Evolutionary conservation across 257 asterid species (phyloP).

Genomic region (Solanum lignicaule): DNA sequence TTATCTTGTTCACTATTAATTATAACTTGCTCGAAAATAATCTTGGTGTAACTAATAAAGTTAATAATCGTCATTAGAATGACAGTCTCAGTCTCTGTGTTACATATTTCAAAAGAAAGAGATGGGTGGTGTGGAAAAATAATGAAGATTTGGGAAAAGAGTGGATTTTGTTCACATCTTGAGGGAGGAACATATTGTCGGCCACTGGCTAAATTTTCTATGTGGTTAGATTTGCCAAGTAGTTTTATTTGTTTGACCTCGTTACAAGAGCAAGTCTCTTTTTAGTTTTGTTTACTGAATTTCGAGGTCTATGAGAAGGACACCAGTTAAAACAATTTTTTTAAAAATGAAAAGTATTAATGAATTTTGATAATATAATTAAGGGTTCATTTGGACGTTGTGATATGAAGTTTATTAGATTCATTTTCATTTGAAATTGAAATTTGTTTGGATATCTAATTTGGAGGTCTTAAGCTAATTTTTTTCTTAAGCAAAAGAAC

Average conservation of each 20-base stretch:
- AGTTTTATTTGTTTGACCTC: conserved; percentile 23
- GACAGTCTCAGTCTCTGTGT: too few species aligned
- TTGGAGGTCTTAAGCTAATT: too few species aligned
- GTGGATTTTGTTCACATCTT: conserved; percentile 54
- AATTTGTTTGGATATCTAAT: neutral
- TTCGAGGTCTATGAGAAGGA: neutral
- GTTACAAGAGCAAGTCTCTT: conserved; percentile 12
- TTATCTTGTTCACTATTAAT: neutral
- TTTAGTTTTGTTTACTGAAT: neutral
- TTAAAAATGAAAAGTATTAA: neutral
- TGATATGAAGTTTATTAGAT: neutral
- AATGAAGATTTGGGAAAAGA: conserved; percentile 1
- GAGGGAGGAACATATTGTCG: conserved; percentile 38
- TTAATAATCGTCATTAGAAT: too few species aligned
- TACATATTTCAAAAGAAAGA: conserved; percentile 4
- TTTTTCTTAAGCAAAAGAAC: too few species aligned
- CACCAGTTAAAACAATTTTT: neutral
- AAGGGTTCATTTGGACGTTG: neutral
- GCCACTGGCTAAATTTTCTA: conserved; percentile 27
- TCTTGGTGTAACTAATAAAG: too few species aligned
- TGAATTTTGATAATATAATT: neutral
- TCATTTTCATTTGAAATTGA: neutral
- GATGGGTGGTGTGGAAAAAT: conserved; percentile 17
- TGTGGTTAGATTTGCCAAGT: neutral
- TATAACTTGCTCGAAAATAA: fast-evolving